Evolutionary conservation across 345 rosid species (phyloP), one percentile per base, ranked within the genome.

Genomic region (Pistacia vera): DNA sequence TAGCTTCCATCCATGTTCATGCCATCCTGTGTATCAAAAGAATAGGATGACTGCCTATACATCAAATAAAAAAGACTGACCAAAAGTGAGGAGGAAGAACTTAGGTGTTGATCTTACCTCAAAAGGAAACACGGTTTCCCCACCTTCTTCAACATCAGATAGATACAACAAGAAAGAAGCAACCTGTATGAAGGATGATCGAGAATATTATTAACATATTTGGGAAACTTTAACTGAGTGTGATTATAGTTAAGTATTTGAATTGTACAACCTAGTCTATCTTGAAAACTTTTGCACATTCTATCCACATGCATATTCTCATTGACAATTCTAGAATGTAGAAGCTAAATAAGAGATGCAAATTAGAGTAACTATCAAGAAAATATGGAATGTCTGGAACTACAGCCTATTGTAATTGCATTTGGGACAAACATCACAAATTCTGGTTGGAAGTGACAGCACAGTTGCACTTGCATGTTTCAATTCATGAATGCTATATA

Each of bases 91-190:
- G 57, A n/a, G 46, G 54, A 69, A 46, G 28, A 81, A 28, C 7
- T 25, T 60, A 75, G 54, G 22, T 17, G 11, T 17, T 20, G 35
- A 51, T 59, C 81, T 49, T 85, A 90, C 94, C 96, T 89, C 95
- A 49, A 77, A 81, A 3, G 97, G 94, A 74, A 91, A 89, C 80
- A 84, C 79, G 4, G 94, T 93, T 73, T 91, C 94, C 60, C 95
- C 91, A 70, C 97, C 97, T 81, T 81, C 90, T 81, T 88, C 86
- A 51, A 88, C 90, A 64, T 80, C 84, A 6, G 94, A 77, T 82
- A 93, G 77, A 83, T 89, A 91, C 82, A 91, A 71, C 79, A 93
- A 76, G 80, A 91, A 89, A 63, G 95, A 75, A 41, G 88, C 89
- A 51, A 91, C 82, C 94, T 91, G 80, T 62, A 65, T 6, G n/a